A percentile compares a stretch with the other conserved stretches of the same genome.
Evolutionary conservation across 192 early-diverging fungal genomes (phyloP).

Genomic region (Phlyctochytrium bullatum): DNA sequence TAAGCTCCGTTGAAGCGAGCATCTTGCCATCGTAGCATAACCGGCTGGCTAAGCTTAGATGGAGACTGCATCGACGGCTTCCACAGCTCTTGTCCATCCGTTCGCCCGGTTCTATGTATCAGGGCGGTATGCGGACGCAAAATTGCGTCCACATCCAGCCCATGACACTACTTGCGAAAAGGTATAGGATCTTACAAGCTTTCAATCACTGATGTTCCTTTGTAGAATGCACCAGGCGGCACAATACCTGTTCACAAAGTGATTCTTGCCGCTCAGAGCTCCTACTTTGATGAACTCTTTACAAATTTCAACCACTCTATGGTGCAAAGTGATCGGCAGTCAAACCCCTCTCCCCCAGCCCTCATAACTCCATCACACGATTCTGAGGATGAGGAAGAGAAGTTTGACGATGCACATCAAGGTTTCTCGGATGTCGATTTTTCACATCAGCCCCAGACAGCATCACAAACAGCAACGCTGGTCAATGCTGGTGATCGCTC

Average conservation of each 20-base stretch:
- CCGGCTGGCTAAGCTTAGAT: no score
- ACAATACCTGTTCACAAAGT: neutral
- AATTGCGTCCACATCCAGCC: neutral
- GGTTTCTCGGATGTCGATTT: neutral
- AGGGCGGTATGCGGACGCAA: neutral
- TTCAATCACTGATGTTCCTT: no score
- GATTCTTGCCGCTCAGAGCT: neutral
- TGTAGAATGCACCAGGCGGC: no score
- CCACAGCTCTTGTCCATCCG: neutral
- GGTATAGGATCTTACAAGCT: no score
- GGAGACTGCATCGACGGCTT: no score
- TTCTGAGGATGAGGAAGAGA: neutral
- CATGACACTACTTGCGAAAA: no score
- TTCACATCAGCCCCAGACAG: neutral
- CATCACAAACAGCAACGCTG: neutral
- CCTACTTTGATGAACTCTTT: slow-evolving; percentile 5
- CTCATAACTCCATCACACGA: neutral
- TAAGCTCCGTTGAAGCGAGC: no score
- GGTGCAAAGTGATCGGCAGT: no score
- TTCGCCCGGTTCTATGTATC: slow-evolving; percentile 2
- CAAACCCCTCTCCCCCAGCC: no score
- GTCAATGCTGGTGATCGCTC: neutral
- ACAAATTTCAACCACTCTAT: neutral
- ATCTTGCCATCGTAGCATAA: no score
- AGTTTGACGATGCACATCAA: slow-evolving; percentile 1